Percentiles rank a stretch among this genome's conserved stretches.
Conservation (phyloP, 2,329 filamentous ascomycete species). For the Claviceps capensis region DNA sequence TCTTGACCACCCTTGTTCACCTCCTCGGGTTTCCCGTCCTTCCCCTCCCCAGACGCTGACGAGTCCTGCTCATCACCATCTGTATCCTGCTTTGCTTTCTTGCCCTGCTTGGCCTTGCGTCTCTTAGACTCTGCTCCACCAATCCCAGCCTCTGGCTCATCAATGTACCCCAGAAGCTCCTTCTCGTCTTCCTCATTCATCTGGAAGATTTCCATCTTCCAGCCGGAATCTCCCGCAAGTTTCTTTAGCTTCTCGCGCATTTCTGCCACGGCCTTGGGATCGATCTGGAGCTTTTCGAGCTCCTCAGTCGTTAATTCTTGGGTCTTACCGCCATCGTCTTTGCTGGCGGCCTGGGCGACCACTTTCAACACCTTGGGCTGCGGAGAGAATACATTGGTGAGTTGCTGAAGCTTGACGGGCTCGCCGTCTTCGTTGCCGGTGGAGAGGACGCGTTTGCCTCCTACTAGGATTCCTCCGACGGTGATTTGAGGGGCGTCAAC, state of each 20-base stretch:
- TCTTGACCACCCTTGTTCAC: constrained; percentile 10
- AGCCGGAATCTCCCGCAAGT: constrained; percentile 56
- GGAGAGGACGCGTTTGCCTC: constrained; percentile 35
- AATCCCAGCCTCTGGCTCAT: constrained; percentile 21
- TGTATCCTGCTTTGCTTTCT: not conserved
- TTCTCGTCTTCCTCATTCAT: constrained; percentile 36
- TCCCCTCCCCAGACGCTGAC: not conserved
- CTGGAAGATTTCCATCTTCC: constrained; percentile 72
- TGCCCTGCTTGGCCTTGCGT: constrained; percentile 17
- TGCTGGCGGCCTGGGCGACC: constrained; percentile 29
- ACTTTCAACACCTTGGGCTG: constrained; percentile 19
- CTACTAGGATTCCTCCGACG: constrained; percentile 40
- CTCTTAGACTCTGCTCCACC: constrained; percentile 7
- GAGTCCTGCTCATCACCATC: constrained; percentile 13
- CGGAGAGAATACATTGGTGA: constrained; percentile 15
- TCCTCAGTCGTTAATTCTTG: constrained; percentile 51
- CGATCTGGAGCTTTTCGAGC: constrained; percentile 52
- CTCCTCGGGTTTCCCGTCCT: constrained; percentile 3
- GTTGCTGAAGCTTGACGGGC: constrained; percentile 26
- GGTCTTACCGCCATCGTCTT: constrained; percentile 47
- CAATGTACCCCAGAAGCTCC: constrained; percentile 59
- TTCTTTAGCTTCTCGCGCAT: constrained; percentile 55
- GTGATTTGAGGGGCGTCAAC: constrained; percentile 20
- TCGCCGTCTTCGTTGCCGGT: constrained; percentile 32
- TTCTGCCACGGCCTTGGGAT: constrained; percentile 52